These are phyloP conservation scores for Penicillium nucicola DNA, from an alignment of 495 filamentous ascomycete species.

Conservation along the genomic window DNA sequence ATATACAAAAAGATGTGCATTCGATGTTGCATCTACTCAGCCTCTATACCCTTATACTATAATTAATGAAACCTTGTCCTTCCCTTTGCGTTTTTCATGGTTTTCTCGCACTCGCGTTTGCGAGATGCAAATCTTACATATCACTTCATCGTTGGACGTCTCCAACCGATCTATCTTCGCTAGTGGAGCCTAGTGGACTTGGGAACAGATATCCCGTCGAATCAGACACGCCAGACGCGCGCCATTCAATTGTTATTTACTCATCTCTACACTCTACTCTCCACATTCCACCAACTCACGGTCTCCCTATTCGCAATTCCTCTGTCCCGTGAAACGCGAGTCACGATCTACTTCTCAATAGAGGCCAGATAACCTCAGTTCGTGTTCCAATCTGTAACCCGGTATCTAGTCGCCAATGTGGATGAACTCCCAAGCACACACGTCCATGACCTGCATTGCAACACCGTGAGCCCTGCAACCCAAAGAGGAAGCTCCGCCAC, in stretches of 20 bases:
- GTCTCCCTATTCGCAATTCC: constrained; percentile 6
- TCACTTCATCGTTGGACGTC: constrained; percentile 21
- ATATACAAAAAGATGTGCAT: constrained; percentile 16
- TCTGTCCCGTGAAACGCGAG: constrained; percentile 3
- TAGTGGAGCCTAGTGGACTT: constrained; percentile 10
- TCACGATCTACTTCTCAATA: not conserved
- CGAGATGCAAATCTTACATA: constrained; percentile 23
- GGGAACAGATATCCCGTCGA: not conserved
- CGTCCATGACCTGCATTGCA: not conserved
- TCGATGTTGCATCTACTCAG: not conserved
- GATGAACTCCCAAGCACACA: not conserved
- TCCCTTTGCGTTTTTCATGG: constrained; percentile 5
- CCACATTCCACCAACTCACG: constrained; percentile 18
- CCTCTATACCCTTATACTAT: not conserved
- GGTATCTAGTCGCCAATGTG: no score
- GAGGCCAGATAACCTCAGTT: not conserved
- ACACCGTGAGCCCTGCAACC: not conserved
- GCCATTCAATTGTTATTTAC: not conserved
- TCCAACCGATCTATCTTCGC: constrained; percentile 23
- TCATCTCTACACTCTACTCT: not conserved
- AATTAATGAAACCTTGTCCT: not conserved
- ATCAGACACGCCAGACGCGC: not conserved
- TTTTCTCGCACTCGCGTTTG: constrained; percentile 6
- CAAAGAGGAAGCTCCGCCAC: not conserved
- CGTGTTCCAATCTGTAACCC: not conserved